Percentiles rank a stretch among this genome's conserved stretches.
These are phyloP conservation scores for Seminavis robusta DNA, from an alignment of 108 stramenopile genomes.

Conservation along the genomic window DNA sequence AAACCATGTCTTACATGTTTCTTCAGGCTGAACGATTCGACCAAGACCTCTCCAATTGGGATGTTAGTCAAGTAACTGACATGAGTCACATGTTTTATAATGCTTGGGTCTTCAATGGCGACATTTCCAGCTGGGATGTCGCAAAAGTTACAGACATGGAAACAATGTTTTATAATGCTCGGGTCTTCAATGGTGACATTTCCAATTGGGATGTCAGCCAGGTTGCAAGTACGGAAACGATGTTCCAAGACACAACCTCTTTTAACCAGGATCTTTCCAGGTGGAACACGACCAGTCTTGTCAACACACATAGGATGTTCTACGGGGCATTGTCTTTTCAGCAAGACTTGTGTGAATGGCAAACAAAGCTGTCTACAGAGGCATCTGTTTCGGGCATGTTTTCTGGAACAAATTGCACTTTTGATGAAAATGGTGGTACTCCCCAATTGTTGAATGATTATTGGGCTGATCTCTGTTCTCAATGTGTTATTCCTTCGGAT, in stretches of 20 bases:
- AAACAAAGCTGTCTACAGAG: slow-evolving; percentile 6
- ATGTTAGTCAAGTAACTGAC: slow-evolving; percentile 24
- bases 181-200: slow-evolving; percentile 27
- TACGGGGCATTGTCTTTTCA: slow-evolving; percentile 28
- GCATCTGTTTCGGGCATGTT: slow-evolving; percentile 33
- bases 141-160: slow-evolving; percentile 16
- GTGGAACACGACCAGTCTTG: slow-evolving; percentile 14
- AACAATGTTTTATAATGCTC: slow-evolving; percentile 26
- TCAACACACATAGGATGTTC: slow-evolving; percentile 28
- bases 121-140: slow-evolving; percentile 28
- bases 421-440: too few species aligned
- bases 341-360: slow-evolving; percentile 19
- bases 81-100: slow-evolving; percentile 35
- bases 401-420: slow-evolving; percentile 16
- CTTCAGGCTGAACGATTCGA: slow-evolving; percentile 19
- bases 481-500: too few species aligned
- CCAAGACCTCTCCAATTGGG: slow-evolving; percentile 25
- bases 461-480: too few species aligned
- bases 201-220: slow-evolving; percentile 17
- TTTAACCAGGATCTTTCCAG: slow-evolving; percentile 17
- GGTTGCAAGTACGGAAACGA: slow-evolving; percentile 14
- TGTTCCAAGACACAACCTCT: slow-evolving; percentile 23
- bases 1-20: slow-evolving; percentile 20
- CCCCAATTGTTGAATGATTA: too few species aligned
- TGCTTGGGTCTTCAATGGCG: slow-evolving; percentile 20